A percentile compares a stretch with the other conserved stretches of the same genome.
Conservation (phyloP, 352 stramenopile genomes). For the Globisporangium nagaii region DNA sequence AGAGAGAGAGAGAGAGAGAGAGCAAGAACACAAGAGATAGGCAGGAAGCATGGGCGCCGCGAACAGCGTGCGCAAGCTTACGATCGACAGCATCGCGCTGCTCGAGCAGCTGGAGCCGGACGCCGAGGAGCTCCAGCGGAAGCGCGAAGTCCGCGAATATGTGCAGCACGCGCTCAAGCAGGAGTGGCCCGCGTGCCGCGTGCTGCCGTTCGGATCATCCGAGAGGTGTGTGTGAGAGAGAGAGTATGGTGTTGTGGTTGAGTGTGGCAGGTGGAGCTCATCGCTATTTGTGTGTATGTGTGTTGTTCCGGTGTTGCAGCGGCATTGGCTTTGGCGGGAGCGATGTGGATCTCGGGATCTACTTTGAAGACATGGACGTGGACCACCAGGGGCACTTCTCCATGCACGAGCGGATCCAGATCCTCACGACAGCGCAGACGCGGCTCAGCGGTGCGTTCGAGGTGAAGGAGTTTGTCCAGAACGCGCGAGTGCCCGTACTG, state of each 20-base stretch:
- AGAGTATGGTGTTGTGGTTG: neutral
- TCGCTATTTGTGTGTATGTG: slow-evolving; percentile 4
- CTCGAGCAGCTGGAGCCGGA: slow-evolving; percentile 81
- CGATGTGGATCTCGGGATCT: slow-evolving; percentile 79
- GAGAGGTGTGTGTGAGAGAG: slow-evolving; percentile 45
- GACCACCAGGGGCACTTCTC: slow-evolving; percentile 54
- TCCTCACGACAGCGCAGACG: slow-evolving; percentile 47
- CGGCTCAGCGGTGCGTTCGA: slow-evolving; percentile 40
- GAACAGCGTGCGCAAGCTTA: slow-evolving; percentile 78
- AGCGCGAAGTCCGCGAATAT: slow-evolving; percentile 34
- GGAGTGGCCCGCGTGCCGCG: slow-evolving; percentile 55
- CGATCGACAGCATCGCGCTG: slow-evolving; percentile 71
- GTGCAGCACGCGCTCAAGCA: slow-evolving; percentile 46
- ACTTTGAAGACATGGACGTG: slow-evolving; percentile 66
- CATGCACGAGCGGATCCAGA: slow-evolving; percentile 43
- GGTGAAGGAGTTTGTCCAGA: slow-evolving; percentile 62
- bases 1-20: slow-evolving; percentile 4
- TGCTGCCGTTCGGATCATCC: slow-evolving; percentile 73
- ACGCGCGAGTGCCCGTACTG: slow-evolving; percentile 69
- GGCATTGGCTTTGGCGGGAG: slow-evolving; percentile 71
- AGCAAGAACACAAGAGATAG: slow-evolving; percentile 5
- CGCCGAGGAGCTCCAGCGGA: slow-evolving; percentile 35
- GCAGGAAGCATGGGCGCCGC: slow-evolving; percentile 59
- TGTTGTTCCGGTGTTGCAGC: slow-evolving; percentile 17
- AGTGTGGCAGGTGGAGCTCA: neutral